Evolutionary conservation across 1,284 basidiomycete genomes (phyloP).

Genomic region (Termitomyces sp.): DNA sequence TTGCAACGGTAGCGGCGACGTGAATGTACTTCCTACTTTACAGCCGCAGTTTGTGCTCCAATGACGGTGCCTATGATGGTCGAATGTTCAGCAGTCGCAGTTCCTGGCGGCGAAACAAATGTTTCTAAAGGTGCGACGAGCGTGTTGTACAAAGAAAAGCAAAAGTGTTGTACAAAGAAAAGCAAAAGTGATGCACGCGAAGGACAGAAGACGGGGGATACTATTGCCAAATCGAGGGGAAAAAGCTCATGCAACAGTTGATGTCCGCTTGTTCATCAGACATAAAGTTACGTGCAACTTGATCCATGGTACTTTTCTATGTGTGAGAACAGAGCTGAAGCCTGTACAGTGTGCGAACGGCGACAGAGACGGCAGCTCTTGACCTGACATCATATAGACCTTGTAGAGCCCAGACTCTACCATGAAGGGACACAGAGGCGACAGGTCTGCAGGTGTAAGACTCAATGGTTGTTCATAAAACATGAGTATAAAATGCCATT

Average conservation of each 20-base stretch:
- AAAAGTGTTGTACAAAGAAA: slow-evolving; percentile 47
- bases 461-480: slow-evolving; percentile 50
- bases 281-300: slow-evolving; percentile 25
- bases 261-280: slow-evolving; percentile 47
- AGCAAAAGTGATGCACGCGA: slow-evolving; percentile 54
- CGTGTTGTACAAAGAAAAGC: slow-evolving; percentile 38
- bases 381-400: slow-evolving; percentile 59
- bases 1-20: slow-evolving; percentile 75
- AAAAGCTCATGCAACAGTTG: slow-evolving; percentile 59
- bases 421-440: slow-evolving; percentile 68
- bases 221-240: slow-evolving; percentile 54
- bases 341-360: slow-evolving; percentile 62
- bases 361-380: slow-evolving; percentile 68
- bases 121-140: slow-evolving; percentile 42
- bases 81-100: slow-evolving; percentile 28
- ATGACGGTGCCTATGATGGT: slow-evolving; percentile 48
- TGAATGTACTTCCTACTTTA: slow-evolving; percentile 67
- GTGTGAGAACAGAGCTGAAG: slow-evolving; percentile 51
- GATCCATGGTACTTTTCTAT: slow-evolving; percentile 32
- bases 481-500: slow-evolving; percentile 35
- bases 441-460: slow-evolving; percentile 68
- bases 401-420: slow-evolving; percentile 60
- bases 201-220: slow-evolving; percentile 52
- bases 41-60: slow-evolving; percentile 65
- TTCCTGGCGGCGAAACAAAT: slow-evolving; percentile 14